phyloP scores from a whole-genome alignment of 345 rosid species.

The Eucalyptus polyanthemos region DNA sequence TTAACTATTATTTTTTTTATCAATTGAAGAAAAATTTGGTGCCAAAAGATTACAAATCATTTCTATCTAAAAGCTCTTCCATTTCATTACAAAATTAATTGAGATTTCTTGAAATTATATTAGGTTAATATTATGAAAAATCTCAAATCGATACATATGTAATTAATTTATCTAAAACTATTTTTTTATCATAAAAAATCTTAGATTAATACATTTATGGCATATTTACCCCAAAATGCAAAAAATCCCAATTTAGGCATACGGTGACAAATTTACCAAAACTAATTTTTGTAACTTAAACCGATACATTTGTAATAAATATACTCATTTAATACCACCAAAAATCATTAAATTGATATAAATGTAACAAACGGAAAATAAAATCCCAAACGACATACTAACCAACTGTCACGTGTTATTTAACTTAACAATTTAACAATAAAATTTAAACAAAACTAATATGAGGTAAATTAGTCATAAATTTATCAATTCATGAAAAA shows the following conservation, averaged over 20 bases:
- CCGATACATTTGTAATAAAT: fast-evolving
- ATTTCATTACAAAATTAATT: neutral
- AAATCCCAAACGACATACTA: fast-evolving
- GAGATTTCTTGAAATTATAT: neutral
- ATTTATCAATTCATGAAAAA: fast-evolving
- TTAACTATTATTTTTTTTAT: neutral
- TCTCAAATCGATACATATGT: fast-evolving
- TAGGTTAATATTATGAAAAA: fast-evolving
- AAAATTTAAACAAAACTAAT: too few relatives aligned
- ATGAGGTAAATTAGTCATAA: fast-evolving
- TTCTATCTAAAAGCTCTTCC: neutral
- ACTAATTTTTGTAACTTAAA: too few relatives aligned
- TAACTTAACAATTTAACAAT: fast-evolving
- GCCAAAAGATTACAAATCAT: neutral
- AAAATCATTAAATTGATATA: too few relatives aligned
- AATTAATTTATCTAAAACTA: too few relatives aligned
- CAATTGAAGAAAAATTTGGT: neutral
- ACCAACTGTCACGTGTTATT: fast-evolving
- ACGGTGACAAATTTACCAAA: fast-evolving
- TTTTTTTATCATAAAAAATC: too few relatives aligned
- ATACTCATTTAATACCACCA: fast-evolving
- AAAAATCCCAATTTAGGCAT: fast-evolving
- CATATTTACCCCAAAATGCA: too few relatives aligned
- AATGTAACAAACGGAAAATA: fast-evolving
- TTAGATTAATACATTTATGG: fast-evolving